A percentile compares a stretch with the other conserved stretches of the same genome.
phyloP scores from a whole-genome alignment of 2,329 filamentous ascomycete genomes.

The Seiridium unicorne region DNA sequence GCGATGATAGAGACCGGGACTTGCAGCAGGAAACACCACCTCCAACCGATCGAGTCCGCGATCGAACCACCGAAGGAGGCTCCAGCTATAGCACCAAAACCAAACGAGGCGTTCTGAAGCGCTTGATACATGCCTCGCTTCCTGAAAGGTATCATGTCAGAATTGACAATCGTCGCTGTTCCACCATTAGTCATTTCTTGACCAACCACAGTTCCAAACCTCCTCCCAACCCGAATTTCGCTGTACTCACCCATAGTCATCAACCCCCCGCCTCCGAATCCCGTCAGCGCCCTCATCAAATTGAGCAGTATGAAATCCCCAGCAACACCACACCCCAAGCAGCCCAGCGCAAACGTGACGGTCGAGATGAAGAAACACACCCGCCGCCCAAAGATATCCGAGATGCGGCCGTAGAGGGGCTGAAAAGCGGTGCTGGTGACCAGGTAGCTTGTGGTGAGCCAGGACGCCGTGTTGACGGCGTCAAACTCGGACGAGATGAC shows the following conservation, averaged over 20 bases:
- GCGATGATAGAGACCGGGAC: conserved; percentile 58
- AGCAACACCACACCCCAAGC: conserved; percentile 63
- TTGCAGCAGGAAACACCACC: conserved; percentile 65
- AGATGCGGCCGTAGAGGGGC: conserved; percentile 12
- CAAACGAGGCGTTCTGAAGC: conserved; percentile 59
- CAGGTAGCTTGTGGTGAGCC: conserved; percentile 72
- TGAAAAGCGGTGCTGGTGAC: conserved; percentile 48
- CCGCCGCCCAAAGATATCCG: conserved; percentile 55
- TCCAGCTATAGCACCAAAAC: conserved; percentile 61
- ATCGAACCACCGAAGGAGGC: conserved; percentile 65
- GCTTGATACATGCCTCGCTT: conserved; percentile 59
- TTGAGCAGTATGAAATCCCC: conserved; percentile 59
- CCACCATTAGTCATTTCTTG: background rate
- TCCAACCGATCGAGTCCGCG: conserved; percentile 65
- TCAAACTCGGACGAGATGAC: conserved; percentile 74
- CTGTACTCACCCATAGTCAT: conserved; percentile 62
- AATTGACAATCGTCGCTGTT: conserved; percentile 57
- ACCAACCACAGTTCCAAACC: background rate
- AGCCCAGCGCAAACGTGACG: conserved; percentile 59
- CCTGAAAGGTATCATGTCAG: conserved; percentile 60
- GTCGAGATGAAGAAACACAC: conserved; percentile 64
- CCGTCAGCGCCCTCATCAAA: conserved; percentile 64
- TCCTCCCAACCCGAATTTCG: conserved; percentile 16
- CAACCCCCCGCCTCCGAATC: conserved; percentile 66
- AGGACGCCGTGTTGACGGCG: conserved; percentile 70